Evolutionary conservation across 1,284 basidiomycete species (phyloP).

Genomic region (Naganishia sp.): DNA sequence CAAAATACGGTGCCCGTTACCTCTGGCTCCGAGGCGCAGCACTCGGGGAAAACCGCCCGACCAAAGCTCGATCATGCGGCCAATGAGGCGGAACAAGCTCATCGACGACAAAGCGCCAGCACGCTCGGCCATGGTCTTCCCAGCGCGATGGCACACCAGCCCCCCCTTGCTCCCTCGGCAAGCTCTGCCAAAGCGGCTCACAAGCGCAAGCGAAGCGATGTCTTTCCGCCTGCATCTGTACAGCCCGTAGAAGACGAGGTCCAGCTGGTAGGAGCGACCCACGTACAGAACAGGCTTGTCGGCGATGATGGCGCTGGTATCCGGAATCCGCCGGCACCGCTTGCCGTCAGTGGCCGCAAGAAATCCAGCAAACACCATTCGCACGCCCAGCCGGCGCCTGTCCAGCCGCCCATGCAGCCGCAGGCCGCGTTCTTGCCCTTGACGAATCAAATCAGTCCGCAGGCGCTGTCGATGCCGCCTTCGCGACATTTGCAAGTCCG

Average conservation of each 20-base stretch:
- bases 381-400: constrained; percentile 3
- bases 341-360: constrained; percentile 5
- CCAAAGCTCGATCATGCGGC: constrained; percentile 29
- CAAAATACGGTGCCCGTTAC: not conserved
- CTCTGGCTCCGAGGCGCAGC: not conserved
- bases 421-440: not conserved
- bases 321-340: constrained; percentile 5
- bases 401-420: constrained; percentile 8
- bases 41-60: constrained; percentile 15
- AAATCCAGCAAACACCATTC: constrained; percentile 19
- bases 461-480: constrained; percentile 23
- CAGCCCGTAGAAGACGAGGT: constrained; percentile 35
- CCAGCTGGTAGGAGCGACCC: constrained; percentile 22
- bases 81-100: constrained; percentile 25
- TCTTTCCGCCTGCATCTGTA: constrained; percentile 19
- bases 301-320: constrained; percentile 5
- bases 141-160: constrained; percentile 3
- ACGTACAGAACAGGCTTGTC: constrained; percentile 16
- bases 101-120: constrained; percentile 17
- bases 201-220: constrained; percentile 33
- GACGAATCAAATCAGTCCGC: constrained; percentile 23
- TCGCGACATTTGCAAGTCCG: constrained; percentile 28
- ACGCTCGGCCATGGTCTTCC: constrained; percentile 10
- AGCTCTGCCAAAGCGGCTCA: constrained; percentile 20
- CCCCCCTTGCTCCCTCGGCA: not conserved